Base-by-base conservation (phyloP, 768 basidiomycete species). In the Butyriboletus loyo region DNA sequence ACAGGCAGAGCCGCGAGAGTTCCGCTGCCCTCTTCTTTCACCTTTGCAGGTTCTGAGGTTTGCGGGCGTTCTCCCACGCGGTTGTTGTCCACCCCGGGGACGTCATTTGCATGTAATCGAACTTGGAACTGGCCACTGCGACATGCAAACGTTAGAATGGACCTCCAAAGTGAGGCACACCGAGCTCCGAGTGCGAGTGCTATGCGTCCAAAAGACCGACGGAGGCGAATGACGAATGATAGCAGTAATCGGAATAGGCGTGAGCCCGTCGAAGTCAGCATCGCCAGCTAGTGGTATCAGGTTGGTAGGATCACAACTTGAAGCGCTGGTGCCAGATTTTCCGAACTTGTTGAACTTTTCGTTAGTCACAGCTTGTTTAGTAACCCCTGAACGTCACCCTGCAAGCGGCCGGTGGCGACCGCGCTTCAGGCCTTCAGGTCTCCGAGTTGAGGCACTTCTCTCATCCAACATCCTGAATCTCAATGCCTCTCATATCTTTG, bases 91-190 rank as follows among this genome's bases (percentile, higher is more conserved):
- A 19, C 13, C 30, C 4, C 15, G 0, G 49, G 37, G n/a, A 24
- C 39, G 32, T 42, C 19, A 10, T 21, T 37, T 21, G 19, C 19
- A 37, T 37, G 36, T 19, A 19, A 37, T 19, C 10, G 19, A 22
- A 51, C 35, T 3, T 22, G 25, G 4, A 49, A 8, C 22, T 44
- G 45, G 38, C 11, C 28, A 2, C 39, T 21, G 32, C 25, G 27
- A 41, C 21, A 11, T 36, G 39, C 37, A 39, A 19, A 36, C 8
- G 17, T n/a, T 9, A 9, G 7, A 36, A 36, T 36, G n/a, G n/a
- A 36, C n/a, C 35, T 49, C 53, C 53, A 51, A 25, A 60, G 14
- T 7, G 35, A 51, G 31, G 38, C 14, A 25, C 34, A 31, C 35
- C 22, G 30, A 9, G 38, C 30, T 31, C 22, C 36, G 42, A 61